Conservation (phyloP, 108 stramenopile species). For the Mediolabrus comicus region DNA sequence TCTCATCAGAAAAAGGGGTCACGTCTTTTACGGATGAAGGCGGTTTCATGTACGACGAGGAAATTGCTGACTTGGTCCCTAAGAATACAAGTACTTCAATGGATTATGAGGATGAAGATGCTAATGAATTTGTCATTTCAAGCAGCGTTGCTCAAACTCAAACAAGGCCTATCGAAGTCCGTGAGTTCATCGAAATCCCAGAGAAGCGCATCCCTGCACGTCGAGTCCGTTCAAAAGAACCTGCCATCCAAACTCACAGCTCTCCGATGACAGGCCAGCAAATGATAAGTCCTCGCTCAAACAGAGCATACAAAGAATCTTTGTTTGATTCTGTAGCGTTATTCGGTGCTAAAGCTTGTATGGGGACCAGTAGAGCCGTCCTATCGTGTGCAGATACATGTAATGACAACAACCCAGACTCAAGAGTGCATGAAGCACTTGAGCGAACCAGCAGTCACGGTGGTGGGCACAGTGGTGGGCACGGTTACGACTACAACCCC, state of each 20-base stretch:
- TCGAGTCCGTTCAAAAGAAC: not conserved
- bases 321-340: not conserved
- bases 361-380: not conserved
- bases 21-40: no score
- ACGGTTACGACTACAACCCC: not conserved
- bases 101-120: not conserved
- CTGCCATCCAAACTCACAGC: not conserved
- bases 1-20: not conserved
- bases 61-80: not conserved
- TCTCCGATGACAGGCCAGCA: not conserved
- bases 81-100: not conserved
- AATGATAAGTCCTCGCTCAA: not conserved
- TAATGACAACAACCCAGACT: not conserved
- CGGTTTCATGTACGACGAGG: not conserved
- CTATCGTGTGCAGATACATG: not conserved
- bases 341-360: not conserved
- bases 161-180: not conserved
- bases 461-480: not conserved
- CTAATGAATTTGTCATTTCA: not conserved
- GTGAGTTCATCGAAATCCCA: not conserved
- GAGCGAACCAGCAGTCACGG: no score
- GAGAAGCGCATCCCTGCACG: not conserved
- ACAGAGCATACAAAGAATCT: not conserved
- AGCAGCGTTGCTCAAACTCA: not conserved
- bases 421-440: not conserved